Evolutionary conservation across 495 filamentous ascomycete species (phyloP).

Genomic region (Penicillium tannophilum): DNA sequence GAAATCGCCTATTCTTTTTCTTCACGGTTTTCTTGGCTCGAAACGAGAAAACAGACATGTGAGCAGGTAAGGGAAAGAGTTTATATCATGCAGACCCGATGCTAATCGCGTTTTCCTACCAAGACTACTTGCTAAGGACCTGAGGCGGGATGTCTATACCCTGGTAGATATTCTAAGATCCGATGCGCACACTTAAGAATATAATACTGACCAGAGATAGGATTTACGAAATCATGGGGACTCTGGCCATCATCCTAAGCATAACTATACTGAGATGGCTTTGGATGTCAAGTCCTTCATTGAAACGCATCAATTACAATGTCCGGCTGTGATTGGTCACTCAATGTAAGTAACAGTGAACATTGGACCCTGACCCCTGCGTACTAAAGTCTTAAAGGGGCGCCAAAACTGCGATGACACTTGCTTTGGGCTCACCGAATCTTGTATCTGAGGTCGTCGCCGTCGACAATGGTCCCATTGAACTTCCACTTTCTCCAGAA

Average conservation of each 20-base stretch:
- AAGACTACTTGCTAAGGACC: conserved; percentile 10
- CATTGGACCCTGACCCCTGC: too few relatives aligned
- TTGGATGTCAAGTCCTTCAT: conserved; percentile 78
- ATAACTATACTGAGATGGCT: conserved; percentile 78
- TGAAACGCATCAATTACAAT: conserved; percentile 58
- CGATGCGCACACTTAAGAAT: background rate
- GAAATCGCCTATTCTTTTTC: conserved; percentile 17
- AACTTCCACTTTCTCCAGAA: conserved; percentile 61
- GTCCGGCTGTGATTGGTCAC: conserved; percentile 60
- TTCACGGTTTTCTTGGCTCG: conserved; percentile 25
- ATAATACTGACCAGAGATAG: conserved; percentile 34
- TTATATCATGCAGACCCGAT: conserved; percentile 15
- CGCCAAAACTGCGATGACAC: conserved; percentile 81
- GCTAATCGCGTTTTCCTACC: background rate
- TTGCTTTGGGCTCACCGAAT: conserved; percentile 64
- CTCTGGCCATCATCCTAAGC: conserved; percentile 65
- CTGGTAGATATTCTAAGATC: conserved; percentile 6
- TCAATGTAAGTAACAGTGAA: conserved; percentile 12
- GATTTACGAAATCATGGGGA: conserved; percentile 89
- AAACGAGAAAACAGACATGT: conserved; percentile 80
- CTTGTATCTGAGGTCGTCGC: conserved; percentile 64
- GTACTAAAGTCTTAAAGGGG: conserved; percentile 53
- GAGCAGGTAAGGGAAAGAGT: conserved; percentile 64
- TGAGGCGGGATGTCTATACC: conserved; percentile 15
- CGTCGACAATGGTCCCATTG: conserved; percentile 82